Conservation (phyloP, 1,284 basidiomycete species). For the Veloporphyrellus conicus region DNA sequence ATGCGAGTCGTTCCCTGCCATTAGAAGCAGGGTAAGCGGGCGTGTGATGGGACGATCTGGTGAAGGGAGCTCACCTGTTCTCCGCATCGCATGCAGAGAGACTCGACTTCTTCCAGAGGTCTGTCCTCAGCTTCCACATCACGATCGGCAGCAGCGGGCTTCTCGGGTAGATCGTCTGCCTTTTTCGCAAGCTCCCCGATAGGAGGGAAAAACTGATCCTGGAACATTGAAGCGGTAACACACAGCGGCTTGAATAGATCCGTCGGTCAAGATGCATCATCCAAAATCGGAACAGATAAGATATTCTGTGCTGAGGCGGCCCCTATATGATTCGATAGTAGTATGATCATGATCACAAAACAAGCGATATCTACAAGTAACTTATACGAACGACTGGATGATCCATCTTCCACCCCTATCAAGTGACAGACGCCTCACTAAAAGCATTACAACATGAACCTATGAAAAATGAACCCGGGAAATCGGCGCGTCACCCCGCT, state of each 20-base stretch:
- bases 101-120: conserved; percentile 80
- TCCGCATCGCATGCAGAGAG: conserved; percentile 91
- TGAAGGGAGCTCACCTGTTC: conserved; percentile 59
- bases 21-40: conserved; percentile 17
- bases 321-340: no score
- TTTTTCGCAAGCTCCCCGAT: conserved; percentile 46
- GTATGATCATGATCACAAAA: not conserved
- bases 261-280: not conserved
- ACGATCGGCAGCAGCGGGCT: conserved; percentile 10
- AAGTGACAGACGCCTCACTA: not conserved
- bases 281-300: no score
- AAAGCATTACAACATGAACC: not conserved
- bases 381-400: not conserved
- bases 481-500: not conserved
- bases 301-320: no score
- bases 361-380: not conserved
- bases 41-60: not conserved
- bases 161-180: conserved; percentile 28
- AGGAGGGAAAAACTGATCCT: conserved; percentile 42
- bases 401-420: not conserved
- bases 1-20: conserved; percentile 83
- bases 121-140: conserved; percentile 40
- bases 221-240: conserved; percentile 18
- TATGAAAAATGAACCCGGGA: not conserved
- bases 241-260: not conserved